Percentiles rank a stretch among this genome's conserved stretches.
Conservation (phyloP, 1,284 basidiomycete genomes). For the Coriolopsis trogii region DNA sequence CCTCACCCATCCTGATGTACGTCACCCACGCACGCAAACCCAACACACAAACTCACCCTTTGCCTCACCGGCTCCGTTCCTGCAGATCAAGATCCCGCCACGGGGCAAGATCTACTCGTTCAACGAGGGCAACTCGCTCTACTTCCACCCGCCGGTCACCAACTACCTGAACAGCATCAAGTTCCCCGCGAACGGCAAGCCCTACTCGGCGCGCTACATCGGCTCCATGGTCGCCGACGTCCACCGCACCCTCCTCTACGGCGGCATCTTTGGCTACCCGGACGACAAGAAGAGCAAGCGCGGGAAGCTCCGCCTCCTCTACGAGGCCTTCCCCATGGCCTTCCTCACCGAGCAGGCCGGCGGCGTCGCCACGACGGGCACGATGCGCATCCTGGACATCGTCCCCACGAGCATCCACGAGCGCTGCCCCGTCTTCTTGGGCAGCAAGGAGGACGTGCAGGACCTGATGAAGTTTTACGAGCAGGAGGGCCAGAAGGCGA, state of each 20-base stretch:
- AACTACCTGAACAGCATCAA: constrained; percentile 97
- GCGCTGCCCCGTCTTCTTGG: constrained; percentile 92
- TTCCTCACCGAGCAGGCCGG: constrained; percentile 97
- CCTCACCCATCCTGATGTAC: constrained; percentile 93
- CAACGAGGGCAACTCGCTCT: constrained; percentile 97
- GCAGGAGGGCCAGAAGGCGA: constrained; percentile 32
- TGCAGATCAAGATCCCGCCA: constrained; percentile 86
- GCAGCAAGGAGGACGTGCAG: constrained; percentile 91
- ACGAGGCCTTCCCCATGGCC: constrained; percentile 99
- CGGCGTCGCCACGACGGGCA: constrained; percentile 94
- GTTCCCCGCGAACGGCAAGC: constrained; percentile 78
- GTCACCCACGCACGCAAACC: no score
- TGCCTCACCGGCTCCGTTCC: constrained; percentile 4
- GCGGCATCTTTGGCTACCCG: constrained; percentile 99
- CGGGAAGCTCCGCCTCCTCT: constrained; percentile 94
- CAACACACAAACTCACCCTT: constrained; percentile 8
- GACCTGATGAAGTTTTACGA: constrained; percentile 88
- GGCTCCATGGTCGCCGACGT: constrained; percentile 99
- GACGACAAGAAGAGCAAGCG: constrained; percentile 97
- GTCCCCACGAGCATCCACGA: constrained; percentile 90
- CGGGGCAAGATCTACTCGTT: constrained; percentile 99
- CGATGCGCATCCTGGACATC: constrained; percentile 90
- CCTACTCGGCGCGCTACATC: constrained; percentile 95
- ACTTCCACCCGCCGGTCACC: constrained; percentile 87
- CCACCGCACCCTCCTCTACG: constrained; percentile 95